Conservation (phyloP, 352 stramenopile species). For the Pythium apleroticum region DNA sequence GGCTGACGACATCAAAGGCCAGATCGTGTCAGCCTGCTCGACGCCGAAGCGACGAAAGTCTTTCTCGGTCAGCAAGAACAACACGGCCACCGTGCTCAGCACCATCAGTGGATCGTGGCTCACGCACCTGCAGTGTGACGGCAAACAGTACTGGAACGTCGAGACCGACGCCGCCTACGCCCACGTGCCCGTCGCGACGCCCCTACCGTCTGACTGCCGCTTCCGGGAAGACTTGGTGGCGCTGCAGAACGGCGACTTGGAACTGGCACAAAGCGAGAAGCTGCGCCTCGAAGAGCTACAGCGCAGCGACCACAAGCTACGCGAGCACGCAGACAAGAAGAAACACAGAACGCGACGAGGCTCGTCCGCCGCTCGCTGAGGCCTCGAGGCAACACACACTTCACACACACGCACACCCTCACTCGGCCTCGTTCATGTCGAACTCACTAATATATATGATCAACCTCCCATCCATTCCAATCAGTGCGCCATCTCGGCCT, state of each 20-base stretch:
- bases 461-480: slow-evolving; percentile 3
- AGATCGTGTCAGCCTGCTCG: slow-evolving; percentile 38
- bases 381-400: not conserved
- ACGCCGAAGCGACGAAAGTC: slow-evolving; percentile 29
- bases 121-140: slow-evolving; percentile 67
- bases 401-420: not conserved
- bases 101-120: slow-evolving; percentile 55
- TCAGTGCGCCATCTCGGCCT: slow-evolving; percentile 22
- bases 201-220: slow-evolving; percentile 58
- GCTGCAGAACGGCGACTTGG: slow-evolving; percentile 58
- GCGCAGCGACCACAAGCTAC: slow-evolving; percentile 40
- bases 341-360: slow-evolving; percentile 1
- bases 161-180: slow-evolving; percentile 64
- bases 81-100: slow-evolving; percentile 38
- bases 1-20: slow-evolving; percentile 69
- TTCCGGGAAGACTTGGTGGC: slow-evolving; percentile 66
- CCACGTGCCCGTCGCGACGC: slow-evolving; percentile 39
- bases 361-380: slow-evolving; percentile 11
- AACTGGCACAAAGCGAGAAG: slow-evolving; percentile 63
- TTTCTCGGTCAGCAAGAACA: slow-evolving; percentile 31
- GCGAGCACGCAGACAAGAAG: slow-evolving; percentile 8
- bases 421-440: not conserved
- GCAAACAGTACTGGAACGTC: slow-evolving; percentile 75
- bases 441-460: slow-evolving; percentile 9
- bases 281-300: slow-evolving; percentile 70